Evolutionary conservation across 768 basidiomycete genomes (phyloP), one percentile per base, ranked within the genome.

Genomic region (Psilocybe sp.): DNA sequence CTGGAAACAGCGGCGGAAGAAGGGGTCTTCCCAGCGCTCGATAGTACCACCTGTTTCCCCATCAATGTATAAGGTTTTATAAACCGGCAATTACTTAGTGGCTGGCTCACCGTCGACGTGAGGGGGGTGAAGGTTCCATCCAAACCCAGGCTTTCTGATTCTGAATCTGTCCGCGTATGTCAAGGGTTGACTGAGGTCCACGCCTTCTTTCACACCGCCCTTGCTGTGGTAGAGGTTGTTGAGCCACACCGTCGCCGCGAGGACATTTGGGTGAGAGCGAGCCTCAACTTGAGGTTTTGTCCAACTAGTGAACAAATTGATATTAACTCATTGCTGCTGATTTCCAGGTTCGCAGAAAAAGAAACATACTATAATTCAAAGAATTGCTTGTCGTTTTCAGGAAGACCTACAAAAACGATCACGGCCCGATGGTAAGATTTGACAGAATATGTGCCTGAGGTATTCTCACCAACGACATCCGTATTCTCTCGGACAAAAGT

Each of bases 151-250:
- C 51, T 81, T 80, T 46, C 89, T 74, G 53, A 90, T 89, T 32
- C 86, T 79, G 64, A 88, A 84, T 32, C 86, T 72, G 62, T 90
- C 87, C 0, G 85, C 86, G 53, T 92, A 91, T 12, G 71, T 77
- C 51, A 91, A 66, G 14, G 87, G 83, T 3, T 78, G 73, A 6
- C 74, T 69, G 31, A 87, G 70, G 55, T 87, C 81, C 13, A 89
- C 81, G 10, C 78, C 78, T 15, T 80, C 75, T 15, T 58, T 61
- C 23, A 60, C 61, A 11, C 64, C 70, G 1, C 69, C 63, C 40
- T 73, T 72, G 34, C 65, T 56, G 47, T 76, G 78, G 61, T 85
- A 87, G n/a, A 87, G 64, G 31, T 78, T 76, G 67, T 87, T 88
- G 36, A 86, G 69, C 79, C 79, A 88, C 1, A 68, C 69, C 19